Evolutionary conservation across 345 rosid species (phyloP).

Genomic region (Chamaenerion angustifolium): DNA sequence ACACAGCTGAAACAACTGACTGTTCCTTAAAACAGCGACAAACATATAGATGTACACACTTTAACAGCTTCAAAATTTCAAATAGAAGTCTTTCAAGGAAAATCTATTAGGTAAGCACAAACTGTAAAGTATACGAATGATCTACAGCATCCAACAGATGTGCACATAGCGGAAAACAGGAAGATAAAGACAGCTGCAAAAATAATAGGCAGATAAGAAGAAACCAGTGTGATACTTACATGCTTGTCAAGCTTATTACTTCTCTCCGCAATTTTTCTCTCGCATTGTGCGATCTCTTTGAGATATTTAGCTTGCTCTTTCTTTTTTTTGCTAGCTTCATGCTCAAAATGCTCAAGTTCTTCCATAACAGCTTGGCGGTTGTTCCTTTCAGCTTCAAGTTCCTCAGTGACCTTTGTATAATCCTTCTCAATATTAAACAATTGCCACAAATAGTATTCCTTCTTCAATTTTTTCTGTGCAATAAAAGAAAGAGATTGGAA

Average conservation of each 20-base stretch:
- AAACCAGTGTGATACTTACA: constrained; percentile 30
- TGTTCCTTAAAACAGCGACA: too few species aligned
- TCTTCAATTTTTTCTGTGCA: constrained; percentile 75
- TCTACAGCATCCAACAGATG: too few species aligned
- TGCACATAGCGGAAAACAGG: too few species aligned
- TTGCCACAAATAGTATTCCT: constrained; percentile 78
- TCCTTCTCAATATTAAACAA: constrained; percentile 67
- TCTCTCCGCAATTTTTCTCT: constrained; percentile 73
- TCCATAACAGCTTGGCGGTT: constrained; percentile 44
- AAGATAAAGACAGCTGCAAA: too few species aligned
- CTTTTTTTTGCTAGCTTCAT: constrained; percentile 50
- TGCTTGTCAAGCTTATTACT: constrained; percentile 48
- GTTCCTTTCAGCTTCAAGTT: constrained; percentile 52
- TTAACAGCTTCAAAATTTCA: too few species aligned
- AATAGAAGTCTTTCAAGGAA: too few species aligned
- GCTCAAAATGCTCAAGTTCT: constrained; percentile 53
- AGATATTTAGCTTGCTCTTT: constrained; percentile 64
- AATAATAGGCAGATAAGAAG: too few species aligned
- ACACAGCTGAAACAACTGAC: too few species aligned
- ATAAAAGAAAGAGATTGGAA: neutral
- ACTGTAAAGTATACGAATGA: too few species aligned
- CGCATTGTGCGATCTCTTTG: constrained; percentile 65
- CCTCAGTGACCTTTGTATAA: constrained; percentile 38
- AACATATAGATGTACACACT: too few species aligned
- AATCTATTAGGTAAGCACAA: too few species aligned